Evolutionary conservation across 2,329 filamentous ascomycete genomes (phyloP).

Genomic region (Elsinoe fawcettii): DNA sequence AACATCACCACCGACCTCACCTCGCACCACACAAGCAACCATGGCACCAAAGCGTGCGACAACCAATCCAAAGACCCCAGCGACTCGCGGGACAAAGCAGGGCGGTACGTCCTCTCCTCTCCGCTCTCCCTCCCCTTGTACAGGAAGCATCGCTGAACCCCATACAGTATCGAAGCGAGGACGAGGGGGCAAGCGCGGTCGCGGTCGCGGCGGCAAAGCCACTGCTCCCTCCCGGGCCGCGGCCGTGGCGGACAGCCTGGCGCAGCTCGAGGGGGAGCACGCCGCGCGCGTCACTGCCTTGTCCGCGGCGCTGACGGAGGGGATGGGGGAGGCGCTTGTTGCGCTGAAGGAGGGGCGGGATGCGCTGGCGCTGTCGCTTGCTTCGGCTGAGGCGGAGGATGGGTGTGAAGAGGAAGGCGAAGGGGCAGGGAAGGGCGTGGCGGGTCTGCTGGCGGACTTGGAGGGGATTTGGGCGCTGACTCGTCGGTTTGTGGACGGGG

Average conservation of each 20-base stretch:
- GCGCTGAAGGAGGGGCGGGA: background rate
- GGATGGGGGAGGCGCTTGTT: background rate
- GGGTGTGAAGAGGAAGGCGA: background rate
- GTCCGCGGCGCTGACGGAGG: background rate
- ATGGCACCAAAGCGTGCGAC: constrained; percentile 1
- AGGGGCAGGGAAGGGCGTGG: background rate
- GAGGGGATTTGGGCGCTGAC: background rate
- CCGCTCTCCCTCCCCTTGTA: background rate
- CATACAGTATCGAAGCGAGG: background rate
- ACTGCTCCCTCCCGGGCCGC: background rate
- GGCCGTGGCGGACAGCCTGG: background rate
- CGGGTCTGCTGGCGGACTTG: background rate
- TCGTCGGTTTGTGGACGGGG: background rate
- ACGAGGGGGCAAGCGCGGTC: background rate
- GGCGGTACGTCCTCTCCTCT: background rate
- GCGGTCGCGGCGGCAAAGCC: background rate
- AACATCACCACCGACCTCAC: background rate
- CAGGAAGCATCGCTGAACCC: background rate
- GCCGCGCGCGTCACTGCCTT: background rate
- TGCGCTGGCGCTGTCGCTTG: background rate
- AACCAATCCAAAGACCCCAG: background rate
- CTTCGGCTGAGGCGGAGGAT: background rate
- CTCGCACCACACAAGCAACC: background rate
- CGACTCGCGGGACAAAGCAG: background rate
- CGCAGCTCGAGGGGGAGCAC: background rate